Conservation (phyloP, 2,329 filamentous ascomycete genomes). For the Cladosporium sp. region DNA sequence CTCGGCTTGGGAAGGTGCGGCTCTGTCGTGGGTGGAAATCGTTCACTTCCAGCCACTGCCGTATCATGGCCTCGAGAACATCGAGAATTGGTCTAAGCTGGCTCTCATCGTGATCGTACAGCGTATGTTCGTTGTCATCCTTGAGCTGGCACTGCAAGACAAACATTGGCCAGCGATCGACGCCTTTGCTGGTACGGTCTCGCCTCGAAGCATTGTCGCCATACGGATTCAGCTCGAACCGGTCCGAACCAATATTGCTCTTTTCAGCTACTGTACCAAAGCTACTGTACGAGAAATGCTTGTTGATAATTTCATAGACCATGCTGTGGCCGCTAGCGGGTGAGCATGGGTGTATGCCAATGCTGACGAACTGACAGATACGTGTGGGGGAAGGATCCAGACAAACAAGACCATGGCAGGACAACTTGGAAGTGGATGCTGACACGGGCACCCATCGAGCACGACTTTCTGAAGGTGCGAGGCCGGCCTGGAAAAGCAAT, state of each 20-base stretch:
- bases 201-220: neutral
- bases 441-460: slow-evolving; percentile 66
- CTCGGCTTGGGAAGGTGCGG: slow-evolving; percentile 9
- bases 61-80: slow-evolving; percentile 64
- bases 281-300: slow-evolving; percentile 67
- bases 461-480: slow-evolving; percentile 52
- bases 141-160: slow-evolving; percentile 54
- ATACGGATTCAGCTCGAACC: neutral
- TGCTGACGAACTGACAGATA: slow-evolving; percentile 72
- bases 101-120: neutral
- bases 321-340: slow-evolving; percentile 56
- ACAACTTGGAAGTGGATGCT: slow-evolving; percentile 59
- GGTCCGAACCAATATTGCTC: slow-evolving; percentile 38
- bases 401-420: slow-evolving; percentile 68
- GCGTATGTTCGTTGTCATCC: neutral
- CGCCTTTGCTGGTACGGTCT: slow-evolving; percentile 52
- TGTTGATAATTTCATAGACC: slow-evolving; percentile 75
- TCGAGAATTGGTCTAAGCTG: slow-evolving; percentile 55
- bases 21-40: slow-evolving; percentile 56
- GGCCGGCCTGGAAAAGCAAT: slow-evolving; percentile 62
- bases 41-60: slow-evolving; percentile 70
- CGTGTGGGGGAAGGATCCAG: slow-evolving; percentile 66
- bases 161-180: slow-evolving; percentile 88
- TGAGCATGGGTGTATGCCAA: slow-evolving; percentile 66
- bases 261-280: slow-evolving; percentile 57